Conservation (phyloP, 768 basidiomycete genomes). For the Hericium coralloides region DNA sequence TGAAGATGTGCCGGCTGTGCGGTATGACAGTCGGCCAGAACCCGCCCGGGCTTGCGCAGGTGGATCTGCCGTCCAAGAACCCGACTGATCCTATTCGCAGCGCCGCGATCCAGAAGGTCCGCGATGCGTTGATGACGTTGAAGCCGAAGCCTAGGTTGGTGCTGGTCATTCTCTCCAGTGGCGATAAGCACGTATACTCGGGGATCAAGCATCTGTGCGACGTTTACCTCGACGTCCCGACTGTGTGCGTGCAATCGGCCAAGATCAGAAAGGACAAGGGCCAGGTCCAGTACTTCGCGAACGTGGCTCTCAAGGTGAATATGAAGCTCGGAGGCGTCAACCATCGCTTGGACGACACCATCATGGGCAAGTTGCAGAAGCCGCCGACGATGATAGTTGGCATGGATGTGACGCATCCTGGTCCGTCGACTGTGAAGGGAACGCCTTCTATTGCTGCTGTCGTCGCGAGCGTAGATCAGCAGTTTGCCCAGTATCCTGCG, state of each 20-base stretch:
- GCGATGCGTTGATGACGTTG: conserved; percentile 26
- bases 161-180: conserved; percentile 37
- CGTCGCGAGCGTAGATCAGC: conserved; percentile 37
- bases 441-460: conserved; percentile 49
- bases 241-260: conserved; percentile 63
- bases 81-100: conserved; percentile 47
- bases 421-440: conserved; percentile 54
- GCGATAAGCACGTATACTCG: conserved; percentile 40
- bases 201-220: conserved; percentile 47
- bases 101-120: conserved; percentile 39
- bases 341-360: conserved; percentile 33
- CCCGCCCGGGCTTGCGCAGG: conserved; percentile 31
- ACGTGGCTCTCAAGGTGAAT: conserved; percentile 47
- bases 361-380: conserved; percentile 28
- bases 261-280: conserved; percentile 66
- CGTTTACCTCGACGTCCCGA: conserved; percentile 39
- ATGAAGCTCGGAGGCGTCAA: conserved; percentile 49
- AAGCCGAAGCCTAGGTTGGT: conserved; percentile 34
- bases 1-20: conserved; percentile 48
- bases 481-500: conserved; percentile 42
- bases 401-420: conserved; percentile 72
- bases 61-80: conserved; percentile 41
- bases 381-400: conserved; percentile 45
- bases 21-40: conserved; percentile 46
- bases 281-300: conserved; percentile 42